Evolutionary conservation across 371 early-diverging fungal genomes (phyloP).

Genomic region (Rhizopus microsporus): DNA sequence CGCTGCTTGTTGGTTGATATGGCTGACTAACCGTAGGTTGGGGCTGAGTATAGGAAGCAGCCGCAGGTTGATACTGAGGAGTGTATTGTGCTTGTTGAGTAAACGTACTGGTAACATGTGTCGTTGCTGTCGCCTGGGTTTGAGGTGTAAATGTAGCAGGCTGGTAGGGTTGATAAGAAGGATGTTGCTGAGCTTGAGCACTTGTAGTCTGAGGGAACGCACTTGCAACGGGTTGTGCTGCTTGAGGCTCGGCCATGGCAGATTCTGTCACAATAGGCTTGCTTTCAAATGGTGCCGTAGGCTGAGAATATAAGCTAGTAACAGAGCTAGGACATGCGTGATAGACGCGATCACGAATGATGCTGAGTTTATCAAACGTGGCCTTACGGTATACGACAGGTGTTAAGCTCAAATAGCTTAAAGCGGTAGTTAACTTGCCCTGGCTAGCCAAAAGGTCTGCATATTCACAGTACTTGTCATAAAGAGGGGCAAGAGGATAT

Average conservation of each 20-base stretch:
- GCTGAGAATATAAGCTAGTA: constrained; percentile 42
- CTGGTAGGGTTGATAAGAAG: constrained; percentile 10
- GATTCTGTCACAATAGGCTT: constrained; percentile 40
- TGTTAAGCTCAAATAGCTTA: constrained; percentile 73
- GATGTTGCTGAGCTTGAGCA: constrained; percentile 11
- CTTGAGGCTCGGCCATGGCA: constrained; percentile 14
- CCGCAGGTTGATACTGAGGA: constrained; percentile 7
- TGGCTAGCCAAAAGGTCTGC: constrained; percentile 77
- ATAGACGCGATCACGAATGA: constrained; percentile 79
- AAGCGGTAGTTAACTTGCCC: constrained; percentile 75
- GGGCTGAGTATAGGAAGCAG: neutral
- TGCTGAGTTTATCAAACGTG: constrained; percentile 46
- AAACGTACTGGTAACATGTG: neutral
- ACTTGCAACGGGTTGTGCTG: constrained; percentile 5
- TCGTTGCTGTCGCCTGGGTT: neutral
- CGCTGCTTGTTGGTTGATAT: constrained; percentile 2
- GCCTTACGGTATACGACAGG: constrained; percentile 68
- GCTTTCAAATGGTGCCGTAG: constrained; percentile 70
- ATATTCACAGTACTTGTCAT: constrained; percentile 87
- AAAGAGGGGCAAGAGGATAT: constrained; percentile 72
- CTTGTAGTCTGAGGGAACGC: constrained; percentile 2
- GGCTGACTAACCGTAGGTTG: constrained; percentile 6
- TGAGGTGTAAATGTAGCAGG: constrained; percentile 5
- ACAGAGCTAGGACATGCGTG: constrained; percentile 56
- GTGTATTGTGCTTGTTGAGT: neutral